Evolutionary conservation across 345 rosid genomes (phyloP).

Genomic region (Leavenworthia alabamica): DNA sequence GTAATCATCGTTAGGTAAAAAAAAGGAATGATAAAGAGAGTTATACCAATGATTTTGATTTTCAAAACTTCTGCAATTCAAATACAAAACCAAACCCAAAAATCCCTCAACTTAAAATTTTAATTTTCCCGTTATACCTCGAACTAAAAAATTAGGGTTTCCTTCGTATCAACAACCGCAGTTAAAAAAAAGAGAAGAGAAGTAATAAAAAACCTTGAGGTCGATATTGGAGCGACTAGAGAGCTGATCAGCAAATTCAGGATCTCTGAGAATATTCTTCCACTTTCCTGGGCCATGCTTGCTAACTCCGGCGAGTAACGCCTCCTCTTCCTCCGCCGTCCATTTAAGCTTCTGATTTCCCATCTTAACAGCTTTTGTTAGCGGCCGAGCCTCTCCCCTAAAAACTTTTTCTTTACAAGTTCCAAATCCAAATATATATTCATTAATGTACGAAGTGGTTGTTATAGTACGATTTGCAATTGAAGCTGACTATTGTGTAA

Average conservation of each 20-base stretch:
- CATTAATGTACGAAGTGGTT: neutral
- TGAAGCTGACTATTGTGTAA: neutral
- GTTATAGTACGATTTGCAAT: neutral
- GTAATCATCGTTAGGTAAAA: neutral
- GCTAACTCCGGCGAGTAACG: slow-evolving; percentile 59
- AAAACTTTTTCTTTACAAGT: neutral
- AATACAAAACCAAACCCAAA: neutral
- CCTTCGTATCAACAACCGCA: neutral
- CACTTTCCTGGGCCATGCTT: slow-evolving; percentile 86
- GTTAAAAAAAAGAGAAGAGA: neutral
- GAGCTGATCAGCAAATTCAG: slow-evolving; percentile 57
- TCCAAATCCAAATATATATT: slow-evolving; percentile 1
- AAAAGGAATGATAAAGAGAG: too few relatives aligned
- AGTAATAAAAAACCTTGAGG: slow-evolving; percentile 54
- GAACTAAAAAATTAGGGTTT: slow-evolving; percentile 13
- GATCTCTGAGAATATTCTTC: slow-evolving; percentile 75
- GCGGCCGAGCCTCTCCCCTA: neutral
- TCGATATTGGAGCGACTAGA: slow-evolving; percentile 73
- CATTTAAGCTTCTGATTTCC: slow-evolving; percentile 85
- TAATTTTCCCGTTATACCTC: neutral
- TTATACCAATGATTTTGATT: neutral
- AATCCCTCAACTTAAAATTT: neutral
- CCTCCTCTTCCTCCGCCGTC: slow-evolving; percentile 75
- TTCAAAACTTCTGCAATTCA: neutral
- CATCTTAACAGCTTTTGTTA: slow-evolving; percentile 33